Base-by-base conservation (phyloP, 108 stramenopile species). In the Stephanodiscus minutulus region DNA sequence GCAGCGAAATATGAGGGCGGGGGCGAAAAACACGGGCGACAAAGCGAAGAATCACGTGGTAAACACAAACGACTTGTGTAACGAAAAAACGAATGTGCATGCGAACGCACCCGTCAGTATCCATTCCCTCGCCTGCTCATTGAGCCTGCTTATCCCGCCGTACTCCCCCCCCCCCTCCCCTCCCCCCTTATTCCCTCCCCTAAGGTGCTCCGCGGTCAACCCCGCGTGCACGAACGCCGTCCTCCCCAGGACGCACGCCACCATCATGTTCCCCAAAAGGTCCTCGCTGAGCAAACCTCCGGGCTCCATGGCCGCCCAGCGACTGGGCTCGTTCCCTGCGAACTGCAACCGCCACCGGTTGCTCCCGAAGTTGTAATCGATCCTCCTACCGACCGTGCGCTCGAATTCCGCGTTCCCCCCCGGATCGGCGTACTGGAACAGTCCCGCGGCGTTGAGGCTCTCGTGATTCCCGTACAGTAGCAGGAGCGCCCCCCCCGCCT, bases 181-280 rank as follows among this genome's bases (percentile, higher is more conserved):
- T 21, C n/a, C 28, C 20, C 72, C n/a, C n/a, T n/a, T n/a, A n/a
- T n/a, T n/a, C n/a, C n/a, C 12, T 35, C 37, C 65, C 62, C 17
- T 53, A 50, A 93, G 57, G 77, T 93, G 92, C 27, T 85, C 60
- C 35, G 70, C 63, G 21, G 78, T 83, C 52, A 93, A 79, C 20
- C 92, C 92, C 8, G 85, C 92, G 70, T 93, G 92, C 17, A 93
- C 92, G 54, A 86, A 87, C 7, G 91, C 88, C 0, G 88, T 90
- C 35, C 85, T 54, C 18, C 92, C 92, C 24, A 93, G 73, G 11
- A 84, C 61, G 47, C 86, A 75, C 18, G 81, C 70, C 4, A 93
- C 86, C 54, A 87, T 77, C 86, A 93, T 87, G 67, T 89, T 91
- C 48, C 74, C 73, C 72, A 90, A 39, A 35, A 91, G 25, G 15